Percentiles rank a stretch among this genome's conserved stretches.
phyloP scores from a whole-genome alignment of 2,329 filamentous ascomycete species.

The Ophiostoma montium region DNA sequence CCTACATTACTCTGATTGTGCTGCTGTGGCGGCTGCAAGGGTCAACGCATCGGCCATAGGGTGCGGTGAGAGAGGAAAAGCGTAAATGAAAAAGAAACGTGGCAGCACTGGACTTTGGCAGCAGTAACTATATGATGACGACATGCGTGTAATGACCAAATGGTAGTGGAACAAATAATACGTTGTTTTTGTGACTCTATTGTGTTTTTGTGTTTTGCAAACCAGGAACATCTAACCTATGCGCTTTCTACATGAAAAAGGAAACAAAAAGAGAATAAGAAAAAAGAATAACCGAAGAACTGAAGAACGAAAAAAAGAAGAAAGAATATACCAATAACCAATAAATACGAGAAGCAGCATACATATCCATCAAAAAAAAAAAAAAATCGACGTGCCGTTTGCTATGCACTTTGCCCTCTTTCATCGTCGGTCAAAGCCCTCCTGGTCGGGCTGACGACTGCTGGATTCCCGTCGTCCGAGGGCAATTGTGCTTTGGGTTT shows the following conservation, averaged over 20 bases:
- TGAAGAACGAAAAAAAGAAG: no score
- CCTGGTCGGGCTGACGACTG: not conserved
- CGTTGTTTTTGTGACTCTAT: not conserved
- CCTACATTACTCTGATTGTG: constrained; percentile 42
- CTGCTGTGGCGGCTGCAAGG: constrained; percentile 19
- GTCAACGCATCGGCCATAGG: no score
- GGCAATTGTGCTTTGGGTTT: not conserved
- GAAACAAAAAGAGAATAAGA: not conserved
- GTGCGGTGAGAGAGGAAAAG: no score
- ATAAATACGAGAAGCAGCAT: not conserved
- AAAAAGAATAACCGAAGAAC: not conserved
- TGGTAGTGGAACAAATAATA: constrained; percentile 4
- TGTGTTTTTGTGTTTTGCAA: not conserved
- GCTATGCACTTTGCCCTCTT: not conserved
- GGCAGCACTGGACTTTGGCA: no score
- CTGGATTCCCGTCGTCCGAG: not conserved
- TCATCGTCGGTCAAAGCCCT: not conserved
- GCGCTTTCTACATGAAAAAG: not conserved
- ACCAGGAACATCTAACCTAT: not conserved
- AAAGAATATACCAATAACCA: not conserved
- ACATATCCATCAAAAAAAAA: not conserved
- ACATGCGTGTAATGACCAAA: no score
- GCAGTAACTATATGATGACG: no score
- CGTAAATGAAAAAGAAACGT: no score
- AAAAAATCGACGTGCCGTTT: not conserved